Evolutionary conservation across 768 basidiomycete species (phyloP).

Genomic region (Mycena rebaudengoi): DNA sequence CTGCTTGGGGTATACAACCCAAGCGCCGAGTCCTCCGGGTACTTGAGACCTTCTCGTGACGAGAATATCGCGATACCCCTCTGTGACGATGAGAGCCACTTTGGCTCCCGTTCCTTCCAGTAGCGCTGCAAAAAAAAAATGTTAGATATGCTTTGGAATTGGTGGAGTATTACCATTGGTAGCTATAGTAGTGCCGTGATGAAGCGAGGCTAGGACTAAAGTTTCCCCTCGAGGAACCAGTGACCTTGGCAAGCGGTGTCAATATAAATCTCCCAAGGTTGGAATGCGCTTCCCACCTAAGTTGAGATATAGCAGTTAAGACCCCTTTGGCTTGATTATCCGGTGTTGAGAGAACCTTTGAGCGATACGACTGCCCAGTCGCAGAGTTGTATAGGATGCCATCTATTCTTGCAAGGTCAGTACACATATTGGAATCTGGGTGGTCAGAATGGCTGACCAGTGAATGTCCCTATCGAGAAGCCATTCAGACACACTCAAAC

Average conservation of each 20-base stretch:
- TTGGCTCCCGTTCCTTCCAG: conserved; percentile 39
- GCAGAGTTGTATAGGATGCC: conserved; percentile 34
- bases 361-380: conserved; percentile 32
- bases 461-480: conserved; percentile 19
- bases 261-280: not conserved
- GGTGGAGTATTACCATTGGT: conserved; percentile 38
- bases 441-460: conserved; percentile 9
- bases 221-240: conserved; percentile 20
- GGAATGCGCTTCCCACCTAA: conserved; percentile 16
- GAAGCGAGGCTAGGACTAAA: conserved; percentile 23
- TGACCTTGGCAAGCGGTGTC: conserved; percentile 14
- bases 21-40: conserved; percentile 14
- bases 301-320: conserved; percentile 29
- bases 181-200: conserved; percentile 38
- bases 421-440: not conserved
- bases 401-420: conserved; percentile 28
- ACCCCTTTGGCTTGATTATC: conserved; percentile 40
- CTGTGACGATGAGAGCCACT: conserved; percentile 39
- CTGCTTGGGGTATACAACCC: conserved; percentile 40
- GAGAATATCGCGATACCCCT: conserved; percentile 32
- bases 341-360: conserved; percentile 39
- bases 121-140: conserved; percentile 23
- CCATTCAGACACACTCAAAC: not conserved
- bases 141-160: too few species aligned
- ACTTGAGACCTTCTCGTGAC: conserved; percentile 7